Conservation (phyloP, 1,139 yeast genomes). For the Zhuliangozyma blackwelliae region DNA sequence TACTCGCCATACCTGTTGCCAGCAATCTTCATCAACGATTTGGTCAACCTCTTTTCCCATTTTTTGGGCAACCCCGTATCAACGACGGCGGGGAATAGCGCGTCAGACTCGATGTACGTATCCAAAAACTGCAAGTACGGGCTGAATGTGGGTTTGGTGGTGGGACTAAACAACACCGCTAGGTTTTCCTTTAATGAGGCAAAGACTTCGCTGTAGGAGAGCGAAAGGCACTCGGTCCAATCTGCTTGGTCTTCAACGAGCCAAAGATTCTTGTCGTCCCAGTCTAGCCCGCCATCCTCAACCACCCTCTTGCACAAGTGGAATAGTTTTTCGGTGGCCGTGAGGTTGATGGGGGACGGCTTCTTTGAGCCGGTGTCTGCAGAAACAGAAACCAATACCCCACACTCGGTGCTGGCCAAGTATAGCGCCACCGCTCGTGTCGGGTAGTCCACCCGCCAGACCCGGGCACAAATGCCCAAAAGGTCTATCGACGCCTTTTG, state of each 20-base stretch:
- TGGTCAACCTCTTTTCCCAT: conserved; percentile 51
- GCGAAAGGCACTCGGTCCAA: conserved; percentile 48
- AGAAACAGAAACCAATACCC: conserved; percentile 31
- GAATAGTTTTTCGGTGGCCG: conserved; percentile 24
- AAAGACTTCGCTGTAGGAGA: conserved; percentile 47
- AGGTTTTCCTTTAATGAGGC: conserved; percentile 44
- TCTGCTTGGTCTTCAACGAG: conserved; percentile 45
- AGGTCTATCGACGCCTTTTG: conserved; percentile 40
- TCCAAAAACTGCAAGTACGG: conserved; percentile 51
- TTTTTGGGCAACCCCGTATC: conserved; percentile 38
- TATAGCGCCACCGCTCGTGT: conserved; percentile 51
- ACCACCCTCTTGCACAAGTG: conserved; percentile 24
- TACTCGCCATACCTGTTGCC: conserved; percentile 58
- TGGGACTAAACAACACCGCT: conserved; percentile 41
- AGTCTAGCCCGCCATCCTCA: conserved; percentile 32
- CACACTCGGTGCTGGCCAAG: conserved; percentile 48
- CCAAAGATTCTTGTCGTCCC: conserved; percentile 42
- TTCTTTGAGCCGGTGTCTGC: conserved; percentile 17
- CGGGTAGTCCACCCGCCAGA: conserved; percentile 59
- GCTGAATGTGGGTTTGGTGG: conserved; percentile 58
- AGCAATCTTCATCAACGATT: conserved; percentile 47
- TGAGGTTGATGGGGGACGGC: conserved; percentile 29
- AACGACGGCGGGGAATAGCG: conserved; percentile 33
- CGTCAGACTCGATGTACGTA: conserved; percentile 48
- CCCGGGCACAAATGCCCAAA: conserved; percentile 41